Evolutionary conservation across 306 rosid genomes (phyloP).

Genomic region (Rubus idaeus): DNA sequence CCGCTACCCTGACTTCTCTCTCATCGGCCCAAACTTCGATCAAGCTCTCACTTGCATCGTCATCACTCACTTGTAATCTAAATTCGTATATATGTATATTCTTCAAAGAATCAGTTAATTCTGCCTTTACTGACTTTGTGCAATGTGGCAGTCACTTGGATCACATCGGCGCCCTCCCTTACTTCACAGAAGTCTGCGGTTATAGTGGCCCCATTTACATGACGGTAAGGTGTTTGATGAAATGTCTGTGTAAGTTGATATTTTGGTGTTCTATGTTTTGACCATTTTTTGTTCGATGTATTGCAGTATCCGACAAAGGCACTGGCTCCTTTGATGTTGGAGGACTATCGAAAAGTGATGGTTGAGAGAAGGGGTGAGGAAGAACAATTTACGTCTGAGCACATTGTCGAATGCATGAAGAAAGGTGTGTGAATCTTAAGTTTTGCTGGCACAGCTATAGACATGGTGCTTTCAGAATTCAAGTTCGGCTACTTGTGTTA

Average conservation of each 20-base stretch:
- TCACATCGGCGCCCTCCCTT: constrained; percentile 84
- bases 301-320: constrained; percentile 96
- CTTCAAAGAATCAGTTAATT: constrained; percentile 6
- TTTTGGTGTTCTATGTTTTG: background rate
- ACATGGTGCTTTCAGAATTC: background rate
- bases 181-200: constrained; percentile 91
- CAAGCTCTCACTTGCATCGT: constrained; percentile 63
- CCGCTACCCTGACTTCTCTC: constrained; percentile 80
- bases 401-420: constrained; percentile 75
- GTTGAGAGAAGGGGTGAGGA: constrained; percentile 92
- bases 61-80: constrained; percentile 79
- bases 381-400: constrained; percentile 70
- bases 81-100: background rate
- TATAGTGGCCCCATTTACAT: constrained; percentile 82
- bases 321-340: constrained; percentile 85
- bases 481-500: background rate
- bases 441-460: background rate
- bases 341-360: constrained; percentile 84
- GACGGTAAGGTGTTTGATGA: constrained; percentile 71
- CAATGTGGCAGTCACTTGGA: constrained; percentile 65
- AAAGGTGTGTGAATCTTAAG: constrained; percentile 49
- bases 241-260: constrained; percentile 27
- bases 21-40: constrained; percentile 41
- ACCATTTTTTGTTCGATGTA: background rate
- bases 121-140: constrained; percentile 14